A percentile compares a stretch with the other conserved stretches of the same genome.
These are phyloP conservation scores for Pholiota molesta DNA, from an alignment of 768 basidiomycete species.

Conservation along the genomic window DNA sequence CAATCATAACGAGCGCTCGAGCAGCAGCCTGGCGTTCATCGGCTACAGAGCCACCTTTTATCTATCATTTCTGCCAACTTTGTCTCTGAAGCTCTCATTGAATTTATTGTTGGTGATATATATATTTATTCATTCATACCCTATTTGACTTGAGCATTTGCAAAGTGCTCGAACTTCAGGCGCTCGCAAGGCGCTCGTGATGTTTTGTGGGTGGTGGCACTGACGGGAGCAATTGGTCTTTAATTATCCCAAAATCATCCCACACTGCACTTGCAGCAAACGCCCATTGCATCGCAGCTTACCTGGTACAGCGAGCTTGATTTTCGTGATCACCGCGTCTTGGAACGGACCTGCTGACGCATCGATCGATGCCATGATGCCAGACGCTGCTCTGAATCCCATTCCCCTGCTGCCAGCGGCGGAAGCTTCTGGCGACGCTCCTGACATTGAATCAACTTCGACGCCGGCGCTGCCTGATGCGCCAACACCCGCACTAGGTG, in stretches of 20 bases:
- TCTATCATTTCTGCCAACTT: no score
- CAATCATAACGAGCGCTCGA: no score
- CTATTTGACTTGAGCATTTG: no score
- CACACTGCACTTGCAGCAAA: not conserved
- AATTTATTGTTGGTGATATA: no score
- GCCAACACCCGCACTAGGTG: not conserved
- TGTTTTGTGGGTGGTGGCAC: not conserved
- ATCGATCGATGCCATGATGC: constrained; percentile 18
- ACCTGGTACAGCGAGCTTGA: not conserved
- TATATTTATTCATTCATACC: no score
- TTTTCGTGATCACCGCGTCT: not conserved
- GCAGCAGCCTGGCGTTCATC: no score
- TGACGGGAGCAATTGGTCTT: not conserved
- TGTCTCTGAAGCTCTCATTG: no score
- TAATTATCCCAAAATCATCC: no score
- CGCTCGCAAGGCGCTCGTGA: no score
- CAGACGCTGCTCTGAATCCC: constrained; percentile 4
- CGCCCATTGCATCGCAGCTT: not conserved
- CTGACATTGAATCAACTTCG: not conserved
- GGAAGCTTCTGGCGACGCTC: not conserved
- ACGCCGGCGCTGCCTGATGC: constrained; percentile 3
- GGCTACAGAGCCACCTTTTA: no score
- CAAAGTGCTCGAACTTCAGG: no score
- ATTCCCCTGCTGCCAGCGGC: not conserved
- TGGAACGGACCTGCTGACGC: not conserved